Evolutionary conservation across 176 grass and related monocot species (phyloP).

Genomic region (Bothriochloa decipiens): DNA sequence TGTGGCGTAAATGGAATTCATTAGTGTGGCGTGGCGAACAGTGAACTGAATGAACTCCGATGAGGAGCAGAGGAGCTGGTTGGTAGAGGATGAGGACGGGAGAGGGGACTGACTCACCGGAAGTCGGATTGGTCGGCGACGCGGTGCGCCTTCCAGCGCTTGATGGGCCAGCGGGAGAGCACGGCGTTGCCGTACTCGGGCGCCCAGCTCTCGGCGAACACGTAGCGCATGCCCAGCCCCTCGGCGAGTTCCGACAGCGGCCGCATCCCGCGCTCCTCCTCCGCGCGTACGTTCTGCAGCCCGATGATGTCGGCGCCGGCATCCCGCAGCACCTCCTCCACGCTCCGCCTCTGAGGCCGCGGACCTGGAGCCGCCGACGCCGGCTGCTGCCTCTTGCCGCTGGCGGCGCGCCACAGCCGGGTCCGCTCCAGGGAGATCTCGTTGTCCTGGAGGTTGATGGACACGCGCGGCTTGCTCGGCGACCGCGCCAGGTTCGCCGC

Average conservation of each 20-base stretch:
- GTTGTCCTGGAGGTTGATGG: slow-evolving; percentile 94
- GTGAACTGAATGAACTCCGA: not conserved
- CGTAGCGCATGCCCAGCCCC: slow-evolving; percentile 86
- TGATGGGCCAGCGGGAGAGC: slow-evolving; percentile 94
- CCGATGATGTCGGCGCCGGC: slow-evolving; percentile 82
- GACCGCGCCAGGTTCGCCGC: slow-evolving; percentile 45
- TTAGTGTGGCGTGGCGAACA: not conserved
- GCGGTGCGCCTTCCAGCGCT: slow-evolving; percentile 74
- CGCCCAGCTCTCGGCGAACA: slow-evolving; percentile 99
- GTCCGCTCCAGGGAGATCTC: slow-evolving; percentile 85
- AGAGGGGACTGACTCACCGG: slow-evolving; percentile 39
- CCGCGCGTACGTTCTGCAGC: slow-evolving; percentile 89
- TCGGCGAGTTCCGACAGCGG: slow-evolving; percentile 86
- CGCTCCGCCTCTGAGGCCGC: slow-evolving; percentile 49
- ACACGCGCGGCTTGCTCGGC: slow-evolving; percentile 79
- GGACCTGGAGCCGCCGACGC: too few species aligned
- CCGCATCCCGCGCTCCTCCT: slow-evolving; percentile 89
- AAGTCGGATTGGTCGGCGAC: slow-evolving; percentile 85
- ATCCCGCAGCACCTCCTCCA: slow-evolving; percentile 88
- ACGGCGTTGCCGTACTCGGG: slow-evolving; percentile 95
- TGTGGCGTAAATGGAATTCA: slow-evolving; percentile 19
- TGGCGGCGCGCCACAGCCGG: slow-evolving; percentile 6
- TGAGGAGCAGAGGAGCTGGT: not conserved
- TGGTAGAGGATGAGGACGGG: not conserved
- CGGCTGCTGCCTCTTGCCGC: not conserved